phyloP scores from a whole-genome alignment of 768 basidiomycete genomes.

The Pleurotus pulmonarius region DNA sequence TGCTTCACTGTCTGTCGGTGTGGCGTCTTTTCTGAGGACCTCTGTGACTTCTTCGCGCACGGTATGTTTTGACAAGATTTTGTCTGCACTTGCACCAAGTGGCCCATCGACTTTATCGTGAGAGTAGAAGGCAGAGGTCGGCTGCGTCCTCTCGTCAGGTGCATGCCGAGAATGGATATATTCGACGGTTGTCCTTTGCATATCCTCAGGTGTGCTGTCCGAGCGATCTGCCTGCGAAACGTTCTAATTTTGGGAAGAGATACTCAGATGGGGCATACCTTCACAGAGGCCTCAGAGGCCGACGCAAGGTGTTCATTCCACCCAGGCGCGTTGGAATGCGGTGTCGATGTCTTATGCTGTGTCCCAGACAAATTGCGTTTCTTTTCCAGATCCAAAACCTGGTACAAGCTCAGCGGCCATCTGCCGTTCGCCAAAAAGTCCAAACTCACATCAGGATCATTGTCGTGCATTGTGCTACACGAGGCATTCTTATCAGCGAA shows the following conservation, averaged over 20 bases:
- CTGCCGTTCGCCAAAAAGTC: background rate
- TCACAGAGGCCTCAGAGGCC: constrained; percentile 61
- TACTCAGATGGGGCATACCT: constrained; percentile 32
- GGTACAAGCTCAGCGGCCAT: background rate
- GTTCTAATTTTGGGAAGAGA: background rate
- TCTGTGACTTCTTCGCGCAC: constrained; percentile 17
- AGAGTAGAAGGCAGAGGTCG: constrained; percentile 32
- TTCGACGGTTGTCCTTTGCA: constrained; percentile 40
- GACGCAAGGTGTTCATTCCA: constrained; percentile 71
- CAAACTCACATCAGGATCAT: constrained; percentile 44
- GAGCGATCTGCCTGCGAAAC: constrained; percentile 6
- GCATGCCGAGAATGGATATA: constrained; percentile 35
- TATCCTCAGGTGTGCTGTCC: background rate
- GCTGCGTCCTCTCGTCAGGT: constrained; percentile 26
- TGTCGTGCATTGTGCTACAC: constrained; percentile 54
- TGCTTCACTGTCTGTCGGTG: constrained; percentile 28
- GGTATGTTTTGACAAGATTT: constrained; percentile 23
- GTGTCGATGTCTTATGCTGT: constrained; percentile 45
- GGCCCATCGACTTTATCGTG: constrained; percentile 46
- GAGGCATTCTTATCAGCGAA: too few species aligned
- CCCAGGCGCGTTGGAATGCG: constrained; percentile 55
- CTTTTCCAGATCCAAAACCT: constrained; percentile 54
- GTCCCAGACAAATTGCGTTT: constrained; percentile 38
- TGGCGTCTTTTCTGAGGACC: constrained; percentile 13
- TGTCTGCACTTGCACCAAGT: constrained; percentile 28